A percentile compares a stretch with the other conserved stretches of the same genome.
Evolutionary conservation across 2,329 filamentous ascomycete genomes (phyloP).

Genomic region (Neoascochyta sp.): DNA sequence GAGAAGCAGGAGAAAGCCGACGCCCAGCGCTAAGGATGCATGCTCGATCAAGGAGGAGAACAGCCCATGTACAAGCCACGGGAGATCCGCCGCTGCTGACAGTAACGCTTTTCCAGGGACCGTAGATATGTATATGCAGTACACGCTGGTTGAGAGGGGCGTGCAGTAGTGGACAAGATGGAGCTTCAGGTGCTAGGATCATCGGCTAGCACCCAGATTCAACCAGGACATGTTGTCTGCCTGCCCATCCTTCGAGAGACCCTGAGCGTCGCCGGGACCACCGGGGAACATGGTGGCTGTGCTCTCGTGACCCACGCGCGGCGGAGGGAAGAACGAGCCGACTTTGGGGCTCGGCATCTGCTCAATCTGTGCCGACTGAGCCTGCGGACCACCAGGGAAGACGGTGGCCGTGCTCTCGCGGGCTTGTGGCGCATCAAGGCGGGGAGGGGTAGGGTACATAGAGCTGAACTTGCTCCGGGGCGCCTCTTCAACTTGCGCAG

Average conservation of each 20-base stretch:
- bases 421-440: slow-evolving; percentile 14
- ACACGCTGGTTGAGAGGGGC: slow-evolving; percentile 4
- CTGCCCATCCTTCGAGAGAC: slow-evolving; percentile 11
- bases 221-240: slow-evolving; percentile 72
- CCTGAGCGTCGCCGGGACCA: slow-evolving; percentile 39
- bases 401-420: slow-evolving; percentile 53
- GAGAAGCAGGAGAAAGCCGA: slow-evolving; percentile 14
- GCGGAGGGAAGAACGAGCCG: slow-evolving; percentile 44
- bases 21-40: slow-evolving; percentile 31
- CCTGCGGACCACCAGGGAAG: slow-evolving; percentile 25
- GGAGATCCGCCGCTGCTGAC: slow-evolving; percentile 17
- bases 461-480: slow-evolving; percentile 25
- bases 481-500: slow-evolving; percentile 12
- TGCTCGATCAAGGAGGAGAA: slow-evolving; percentile 19
- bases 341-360: slow-evolving; percentile 48
- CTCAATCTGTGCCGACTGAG: slow-evolving; percentile 9
- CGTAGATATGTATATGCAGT: slow-evolving; percentile 9
- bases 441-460: slow-evolving; percentile 29
- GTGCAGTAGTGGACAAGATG: slow-evolving; percentile 3
- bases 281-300: slow-evolving; percentile 35
- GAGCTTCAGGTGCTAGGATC: slow-evolving; percentile 3
- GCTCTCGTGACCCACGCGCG: slow-evolving; percentile 58
- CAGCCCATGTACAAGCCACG: slow-evolving; percentile 16
- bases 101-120: slow-evolving; percentile 17
- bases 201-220: slow-evolving; percentile 56